These are phyloP conservation scores for Tetraselmis striata DNA, from an alignment of 139 green algal species.

Conservation along the genomic window DNA sequence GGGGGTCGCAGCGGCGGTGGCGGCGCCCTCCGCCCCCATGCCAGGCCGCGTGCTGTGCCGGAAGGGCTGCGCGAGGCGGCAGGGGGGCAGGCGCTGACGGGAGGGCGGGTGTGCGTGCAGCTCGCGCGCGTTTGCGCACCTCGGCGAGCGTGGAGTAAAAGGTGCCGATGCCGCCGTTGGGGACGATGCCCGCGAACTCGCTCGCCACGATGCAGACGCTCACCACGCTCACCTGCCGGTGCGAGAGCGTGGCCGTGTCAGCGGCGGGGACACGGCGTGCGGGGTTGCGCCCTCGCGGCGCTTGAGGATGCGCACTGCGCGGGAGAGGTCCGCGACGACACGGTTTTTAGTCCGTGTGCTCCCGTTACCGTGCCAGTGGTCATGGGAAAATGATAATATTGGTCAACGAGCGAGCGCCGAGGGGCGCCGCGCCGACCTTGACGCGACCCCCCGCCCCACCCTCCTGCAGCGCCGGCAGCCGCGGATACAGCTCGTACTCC, in stretches of 20 bases:
- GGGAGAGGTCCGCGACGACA: too few relatives aligned
- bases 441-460: not conserved
- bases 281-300: too few relatives aligned
- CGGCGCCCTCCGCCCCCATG: too few relatives aligned
- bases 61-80: too few relatives aligned
- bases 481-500: not conserved
- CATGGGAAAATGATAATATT: not conserved
- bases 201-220: conserved; percentile 14
- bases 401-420: too few relatives aligned
- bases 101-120: too few relatives aligned
- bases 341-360: not conserved
- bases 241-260: not conserved
- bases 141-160: conserved; percentile 22
- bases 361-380: not conserved
- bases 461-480: not conserved
- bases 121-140: too few relatives aligned
- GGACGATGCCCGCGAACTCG: conserved; percentile 27
- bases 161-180: conserved; percentile 25
- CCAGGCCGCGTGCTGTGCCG: too few relatives aligned
- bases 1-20: too few relatives aligned
- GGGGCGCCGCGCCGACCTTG: not conserved
- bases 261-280: too few relatives aligned
- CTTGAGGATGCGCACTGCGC: too few relatives aligned
- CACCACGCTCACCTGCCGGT: not conserved
- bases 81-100: too few relatives aligned